Conservation (phyloP, 176 grass and related monocot species). For the Oryza glaberrima region DNA sequence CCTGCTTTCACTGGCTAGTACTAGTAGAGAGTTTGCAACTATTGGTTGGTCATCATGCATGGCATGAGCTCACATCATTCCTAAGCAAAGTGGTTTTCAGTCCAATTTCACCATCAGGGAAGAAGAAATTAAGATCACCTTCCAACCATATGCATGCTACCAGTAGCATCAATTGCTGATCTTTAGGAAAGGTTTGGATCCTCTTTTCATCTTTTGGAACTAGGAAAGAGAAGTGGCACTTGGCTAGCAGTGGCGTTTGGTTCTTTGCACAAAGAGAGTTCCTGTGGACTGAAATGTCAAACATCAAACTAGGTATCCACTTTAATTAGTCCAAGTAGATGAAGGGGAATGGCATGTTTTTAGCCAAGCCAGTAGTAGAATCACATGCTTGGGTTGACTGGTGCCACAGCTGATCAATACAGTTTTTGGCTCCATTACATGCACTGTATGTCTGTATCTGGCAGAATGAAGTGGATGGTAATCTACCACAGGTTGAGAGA, state of each 20-base stretch:
- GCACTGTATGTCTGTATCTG: background rate
- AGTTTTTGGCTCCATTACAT: background rate
- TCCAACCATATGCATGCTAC: background rate
- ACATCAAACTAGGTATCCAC: background rate
- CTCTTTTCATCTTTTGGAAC: background rate
- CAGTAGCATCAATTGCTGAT: background rate
- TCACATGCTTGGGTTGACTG: background rate
- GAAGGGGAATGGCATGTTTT: background rate
- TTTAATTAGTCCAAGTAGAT: background rate
- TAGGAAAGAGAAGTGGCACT: background rate
- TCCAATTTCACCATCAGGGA: constrained; percentile 16
- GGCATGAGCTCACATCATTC: background rate
- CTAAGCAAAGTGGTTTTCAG: background rate
- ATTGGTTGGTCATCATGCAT: background rate
- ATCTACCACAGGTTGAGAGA: background rate
- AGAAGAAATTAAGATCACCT: background rate
- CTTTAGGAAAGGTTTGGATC: background rate
- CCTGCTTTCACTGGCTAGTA: background rate
- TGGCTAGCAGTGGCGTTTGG: background rate
- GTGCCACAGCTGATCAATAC: background rate
- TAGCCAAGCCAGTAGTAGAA: background rate
- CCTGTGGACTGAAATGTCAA: background rate
- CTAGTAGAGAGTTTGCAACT: background rate
- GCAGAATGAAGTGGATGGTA: background rate
- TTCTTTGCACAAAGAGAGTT: background rate